Evolutionary conservation across 2,329 filamentous ascomycete species (phyloP).

Genomic region (Ophiostoma sp.): DNA sequence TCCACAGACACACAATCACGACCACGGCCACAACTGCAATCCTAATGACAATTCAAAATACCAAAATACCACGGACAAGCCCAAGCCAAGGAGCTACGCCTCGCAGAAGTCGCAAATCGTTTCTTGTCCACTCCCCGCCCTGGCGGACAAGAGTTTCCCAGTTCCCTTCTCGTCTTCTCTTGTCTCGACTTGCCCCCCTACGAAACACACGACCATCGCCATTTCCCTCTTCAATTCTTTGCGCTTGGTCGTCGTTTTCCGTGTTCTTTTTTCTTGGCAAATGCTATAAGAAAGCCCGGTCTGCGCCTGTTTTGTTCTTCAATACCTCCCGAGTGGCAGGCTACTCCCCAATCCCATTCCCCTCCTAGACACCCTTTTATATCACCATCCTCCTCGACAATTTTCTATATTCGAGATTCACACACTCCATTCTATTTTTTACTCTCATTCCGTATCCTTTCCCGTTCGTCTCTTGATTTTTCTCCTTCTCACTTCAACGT

Average conservation of each 20-base stretch:
- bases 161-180: background rate
- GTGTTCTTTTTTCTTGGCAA: conserved; percentile 20
- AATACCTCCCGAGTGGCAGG: background rate
- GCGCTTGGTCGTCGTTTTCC: background rate
- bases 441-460: background rate
- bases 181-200: background rate
- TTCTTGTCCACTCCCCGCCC: conserved; percentile 15
- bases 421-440: background rate
- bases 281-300: conserved; percentile 14
- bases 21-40: background rate
- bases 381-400: background rate
- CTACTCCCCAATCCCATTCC: background rate
- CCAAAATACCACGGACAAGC: conserved; percentile 3
- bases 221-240: conserved; percentile 23
- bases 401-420: background rate
- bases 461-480: background rate
- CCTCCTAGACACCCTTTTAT: no score
- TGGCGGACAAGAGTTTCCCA: conserved; percentile 22
- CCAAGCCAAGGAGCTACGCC: conserved; percentile 19
- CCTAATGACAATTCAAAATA: background rate
- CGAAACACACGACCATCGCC: conserved; percentile 24
- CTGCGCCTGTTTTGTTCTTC: background rate
- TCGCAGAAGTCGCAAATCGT: conserved; percentile 1
- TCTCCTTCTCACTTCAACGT: background rate
- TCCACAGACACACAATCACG: conserved; percentile 2